Conservation (phyloP, 768 basidiomycete species). For the Russula emetica region DNA sequence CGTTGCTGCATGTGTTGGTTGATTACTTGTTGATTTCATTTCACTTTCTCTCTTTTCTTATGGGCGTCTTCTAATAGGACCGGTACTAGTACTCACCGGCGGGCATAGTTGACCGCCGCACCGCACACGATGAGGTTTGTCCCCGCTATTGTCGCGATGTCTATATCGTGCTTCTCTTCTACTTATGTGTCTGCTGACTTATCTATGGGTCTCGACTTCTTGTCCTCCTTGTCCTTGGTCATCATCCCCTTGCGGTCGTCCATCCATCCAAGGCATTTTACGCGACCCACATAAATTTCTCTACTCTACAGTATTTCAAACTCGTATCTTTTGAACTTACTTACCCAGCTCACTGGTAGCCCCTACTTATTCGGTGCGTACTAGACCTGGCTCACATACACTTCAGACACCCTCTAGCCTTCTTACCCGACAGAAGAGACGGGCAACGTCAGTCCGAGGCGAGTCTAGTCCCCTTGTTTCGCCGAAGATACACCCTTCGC, state of each 20-base stretch:
- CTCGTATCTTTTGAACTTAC: neutral
- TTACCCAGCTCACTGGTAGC: neutral
- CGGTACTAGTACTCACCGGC: neutral
- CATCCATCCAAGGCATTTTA: neutral
- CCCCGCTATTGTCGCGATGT: conserved; percentile 7
- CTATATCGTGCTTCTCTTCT: neutral
- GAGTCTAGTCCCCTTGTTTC: no score
- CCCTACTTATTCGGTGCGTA: neutral
- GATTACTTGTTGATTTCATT: neutral
- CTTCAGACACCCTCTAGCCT: no score
- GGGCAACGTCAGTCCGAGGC: no score
- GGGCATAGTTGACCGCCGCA: neutral
- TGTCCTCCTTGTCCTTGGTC: neutral
- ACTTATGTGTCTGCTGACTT: neutral
- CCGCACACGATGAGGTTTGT: neutral
- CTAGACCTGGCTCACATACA: no score
- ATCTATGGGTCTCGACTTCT: neutral
- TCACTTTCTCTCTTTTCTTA: neutral
- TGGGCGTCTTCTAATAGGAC: neutral
- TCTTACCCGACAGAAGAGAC: no score
- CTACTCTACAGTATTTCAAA: neutral
- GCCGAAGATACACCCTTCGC: no score
- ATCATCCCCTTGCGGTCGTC: neutral
- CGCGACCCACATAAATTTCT: neutral
- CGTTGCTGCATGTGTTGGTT: neutral